Conservation (phyloP, 2,329 filamentous ascomycete species). For the Zymoseptoria tritici region DNA sequence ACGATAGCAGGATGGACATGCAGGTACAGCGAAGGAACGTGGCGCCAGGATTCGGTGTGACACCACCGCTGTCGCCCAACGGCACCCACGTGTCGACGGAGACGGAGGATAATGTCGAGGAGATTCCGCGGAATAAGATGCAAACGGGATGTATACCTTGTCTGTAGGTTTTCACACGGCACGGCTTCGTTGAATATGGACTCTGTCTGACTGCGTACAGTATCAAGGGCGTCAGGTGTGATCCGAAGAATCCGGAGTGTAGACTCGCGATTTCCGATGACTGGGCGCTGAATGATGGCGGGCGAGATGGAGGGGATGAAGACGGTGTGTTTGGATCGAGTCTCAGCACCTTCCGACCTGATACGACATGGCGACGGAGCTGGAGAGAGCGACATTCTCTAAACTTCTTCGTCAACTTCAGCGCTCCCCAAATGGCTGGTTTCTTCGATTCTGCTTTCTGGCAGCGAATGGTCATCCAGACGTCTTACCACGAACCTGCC, state of each 20-base stretch:
- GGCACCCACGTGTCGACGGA: neutral
- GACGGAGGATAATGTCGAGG: slow-evolving; percentile 12
- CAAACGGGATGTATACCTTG: slow-evolving; percentile 29
- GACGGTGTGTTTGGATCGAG: slow-evolving; percentile 8
- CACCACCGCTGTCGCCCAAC: slow-evolving; percentile 7
- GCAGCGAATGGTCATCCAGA: slow-evolving; percentile 28
- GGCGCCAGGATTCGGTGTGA: slow-evolving; percentile 1
- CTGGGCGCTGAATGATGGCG: slow-evolving; percentile 23
- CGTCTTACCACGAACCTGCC: slow-evolving; percentile 27
- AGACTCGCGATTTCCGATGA: slow-evolving; percentile 23
- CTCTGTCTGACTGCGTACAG: slow-evolving; percentile 10
- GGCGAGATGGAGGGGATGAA: slow-evolving; percentile 11
- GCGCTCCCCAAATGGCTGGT: slow-evolving; percentile 34
- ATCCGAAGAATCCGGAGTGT: slow-evolving; percentile 23
- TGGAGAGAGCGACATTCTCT: slow-evolving; percentile 28
- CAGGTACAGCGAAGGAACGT: neutral
- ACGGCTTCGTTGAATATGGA: neutral
- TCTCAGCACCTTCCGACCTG: slow-evolving; percentile 18
- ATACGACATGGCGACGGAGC: slow-evolving; percentile 26
- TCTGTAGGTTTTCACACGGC: slow-evolving; percentile 16
- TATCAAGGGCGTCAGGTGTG: slow-evolving; percentile 24
- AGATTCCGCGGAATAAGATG: slow-evolving; percentile 21
- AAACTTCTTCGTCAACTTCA: slow-evolving; percentile 29
- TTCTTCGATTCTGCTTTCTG: slow-evolving; percentile 30
- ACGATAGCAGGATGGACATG: neutral